Evolutionary conservation across 2,329 filamentous ascomycete genomes (phyloP), one percentile per base, ranked within the genome.

Genomic region (Aspergillus vadensis): DNA sequence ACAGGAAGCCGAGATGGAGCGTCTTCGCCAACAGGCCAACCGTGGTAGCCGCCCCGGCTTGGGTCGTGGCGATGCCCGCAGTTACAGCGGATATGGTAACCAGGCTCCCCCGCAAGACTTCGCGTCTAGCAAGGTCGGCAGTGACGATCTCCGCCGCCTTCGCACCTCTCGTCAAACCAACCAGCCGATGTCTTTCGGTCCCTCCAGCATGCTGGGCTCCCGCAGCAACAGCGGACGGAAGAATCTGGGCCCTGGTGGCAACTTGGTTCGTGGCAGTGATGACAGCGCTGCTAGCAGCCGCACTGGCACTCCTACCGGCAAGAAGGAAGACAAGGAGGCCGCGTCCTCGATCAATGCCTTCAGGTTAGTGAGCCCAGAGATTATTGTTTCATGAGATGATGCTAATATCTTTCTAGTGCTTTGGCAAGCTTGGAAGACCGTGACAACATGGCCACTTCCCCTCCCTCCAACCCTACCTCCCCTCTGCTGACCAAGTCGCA

Each of bases 211-310:
- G 84, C 90, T 97, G 70, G 88, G 86, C 66, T 91, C 90, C n/a
- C 88, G 95, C 66, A 96, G 91, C 81, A 94, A 92, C 82, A 97
- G 93, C 74, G 91, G 92, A 65, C 88, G 92, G 67, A 77, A 76
- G 74, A 82, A 81, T 67, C 84, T 95, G 69, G 90, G 90, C 62
- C 90, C 90, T 66, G 89, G 89, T 71, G 86, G 89, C 69, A 84
- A 89, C 66, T 81, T 93, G 66, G 86, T 86, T 68, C 87, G 91
- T 69, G 85, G 88, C 63, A 88, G 88, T 62, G 92, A 96, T 71
- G 92, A 96, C 69, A 97, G 93, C 63, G 91, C 87, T 69, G 86
- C 89, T 67, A 96, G 92, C 58, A 97, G 93, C 62, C 88, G 95
- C 68, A 96, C 92, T 58, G 91, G 91, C 70, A 98, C 94, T 52